Base-by-base conservation (phyloP, 257 asterid genomes). In the Solanum raphanifolium region DNA sequence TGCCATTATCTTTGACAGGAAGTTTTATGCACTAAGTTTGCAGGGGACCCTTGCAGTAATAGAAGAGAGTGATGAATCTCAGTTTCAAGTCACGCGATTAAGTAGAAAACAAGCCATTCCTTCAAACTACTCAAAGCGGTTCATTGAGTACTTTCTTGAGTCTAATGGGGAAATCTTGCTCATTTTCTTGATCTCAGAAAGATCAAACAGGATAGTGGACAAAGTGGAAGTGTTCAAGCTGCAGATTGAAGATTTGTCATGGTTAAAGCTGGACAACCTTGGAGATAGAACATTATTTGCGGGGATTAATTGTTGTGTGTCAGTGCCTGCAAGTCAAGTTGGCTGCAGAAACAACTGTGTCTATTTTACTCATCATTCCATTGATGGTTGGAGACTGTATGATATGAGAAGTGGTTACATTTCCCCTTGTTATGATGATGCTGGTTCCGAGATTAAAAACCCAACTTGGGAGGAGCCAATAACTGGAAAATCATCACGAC, bases 311-410 rank as follows among this genome's bases (percentile, higher is more conserved):
- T 87, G 90, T 29, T 89, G 91, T 21, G 52, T 87, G 36, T 83
- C 86, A 38, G 91, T 91, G 15, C 16, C 48, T 69, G 89, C 91
- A 25, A 88, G 85, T 73, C 43, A 87, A 89, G 86, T 86, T 69
- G 91, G 94, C 4, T 90, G 91, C 87, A 91, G 76, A 86, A 87
- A 62, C 4, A 90, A 90, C 85, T 89, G 72, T 88, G 87, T 92
- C 23, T 89, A 85, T 69, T 92, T 88, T 85, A 87, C 69, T 36
- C 78, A 87, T 73, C 32, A 15, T 11, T 18, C 43, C n/a, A 73
- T 9, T 65, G 83, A 86, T 88, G 87, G 55, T 25, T 91, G 91
- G 93, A 79, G 87, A 87, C 55, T 25, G 31, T 91, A 83, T 90
- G 90, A 92, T 21, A 75, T 88, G 92, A 83, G 58, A 86, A 88